Conservation (phyloP, 371 early-diverging fungal species). For the Haplosporangium sp. region DNA sequence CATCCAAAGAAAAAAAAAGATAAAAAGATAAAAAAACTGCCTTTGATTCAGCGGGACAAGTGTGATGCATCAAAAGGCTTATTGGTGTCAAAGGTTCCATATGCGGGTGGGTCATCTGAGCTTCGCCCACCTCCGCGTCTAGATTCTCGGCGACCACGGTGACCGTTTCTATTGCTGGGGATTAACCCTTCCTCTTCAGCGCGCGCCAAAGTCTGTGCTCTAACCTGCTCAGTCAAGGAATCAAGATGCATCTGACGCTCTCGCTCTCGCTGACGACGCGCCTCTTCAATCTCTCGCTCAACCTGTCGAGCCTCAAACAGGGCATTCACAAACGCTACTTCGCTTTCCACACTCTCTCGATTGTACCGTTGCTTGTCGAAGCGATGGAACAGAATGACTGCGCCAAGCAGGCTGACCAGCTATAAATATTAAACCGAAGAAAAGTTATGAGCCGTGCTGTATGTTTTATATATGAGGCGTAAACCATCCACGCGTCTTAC, state of each 20-base stretch:
- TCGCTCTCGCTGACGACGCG: conserved; percentile 31
- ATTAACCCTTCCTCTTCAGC: conserved; percentile 37
- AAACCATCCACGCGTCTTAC: conserved; percentile 9
- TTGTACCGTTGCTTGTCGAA: conserved; percentile 38
- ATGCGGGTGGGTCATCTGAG: conserved; percentile 34
- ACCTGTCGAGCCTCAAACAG: conserved; percentile 40
- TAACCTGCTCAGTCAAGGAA: conserved; percentile 31
- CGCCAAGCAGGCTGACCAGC: conserved; percentile 50
- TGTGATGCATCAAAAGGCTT: no score
- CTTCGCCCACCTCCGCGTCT: not conserved
- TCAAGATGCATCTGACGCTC: conserved; percentile 11
- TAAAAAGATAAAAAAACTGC: no score
- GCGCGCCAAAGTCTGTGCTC: conserved; percentile 33
- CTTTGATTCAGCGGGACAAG: no score
- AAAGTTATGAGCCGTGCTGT: not conserved
- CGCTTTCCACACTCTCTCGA: conserved; percentile 26
- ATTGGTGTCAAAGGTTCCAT: conserved; percentile 26
- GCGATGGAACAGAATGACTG: conserved; percentile 47
- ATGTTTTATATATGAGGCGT: not conserved
- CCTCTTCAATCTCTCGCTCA: conserved; percentile 38
- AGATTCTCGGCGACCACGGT: not conserved
- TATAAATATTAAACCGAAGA: not conserved
- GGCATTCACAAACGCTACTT: conserved; percentile 31
- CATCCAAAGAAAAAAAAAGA: no score
- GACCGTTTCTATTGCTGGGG: conserved; percentile 6